phyloP scores from a whole-genome alignment of 208 protist species.

The Leishmania arabica region DNA sequence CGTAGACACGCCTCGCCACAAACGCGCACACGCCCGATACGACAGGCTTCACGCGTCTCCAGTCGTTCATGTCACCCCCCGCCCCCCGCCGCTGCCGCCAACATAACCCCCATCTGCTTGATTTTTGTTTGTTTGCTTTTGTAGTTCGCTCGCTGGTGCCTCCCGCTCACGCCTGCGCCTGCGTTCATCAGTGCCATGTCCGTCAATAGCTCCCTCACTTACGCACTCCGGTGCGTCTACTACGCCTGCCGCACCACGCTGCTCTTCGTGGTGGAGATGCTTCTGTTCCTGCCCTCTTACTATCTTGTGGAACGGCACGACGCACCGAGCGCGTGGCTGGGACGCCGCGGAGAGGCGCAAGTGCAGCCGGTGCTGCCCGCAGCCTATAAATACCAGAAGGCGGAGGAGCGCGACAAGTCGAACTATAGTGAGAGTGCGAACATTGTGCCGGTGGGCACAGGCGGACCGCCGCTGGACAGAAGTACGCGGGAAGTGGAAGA shows the following conservation, averaged over 20 bases:
- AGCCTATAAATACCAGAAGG: conserved; percentile 19
- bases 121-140: not conserved
- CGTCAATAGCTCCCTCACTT: conserved; percentile 5
- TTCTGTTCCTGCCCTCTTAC: conserved; percentile 26
- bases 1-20: not conserved
- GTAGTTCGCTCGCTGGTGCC: not conserved
- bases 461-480: not conserved
- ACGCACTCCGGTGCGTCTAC: conserved; percentile 22
- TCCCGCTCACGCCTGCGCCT: not conserved
- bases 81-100: too few species aligned
- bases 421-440: not conserved
- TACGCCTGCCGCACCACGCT: conserved; percentile 17
- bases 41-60: not conserved
- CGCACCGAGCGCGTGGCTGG: conserved; percentile 23
- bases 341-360: conserved; percentile 28
- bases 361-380: conserved; percentile 25
- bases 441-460: not conserved
- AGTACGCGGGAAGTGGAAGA: conserved; percentile 2
- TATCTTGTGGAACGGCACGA: conserved; percentile 27
- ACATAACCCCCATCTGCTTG: not conserved
- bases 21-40: not conserved
- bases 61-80: too few species aligned
- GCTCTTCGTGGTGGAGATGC: conserved; percentile 19
- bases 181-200: conserved; percentile 4
- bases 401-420: not conserved